phyloP scores from a whole-genome alignment of 2,329 filamentous ascomycete species.

The Emericellopsis atlantica region DNA sequence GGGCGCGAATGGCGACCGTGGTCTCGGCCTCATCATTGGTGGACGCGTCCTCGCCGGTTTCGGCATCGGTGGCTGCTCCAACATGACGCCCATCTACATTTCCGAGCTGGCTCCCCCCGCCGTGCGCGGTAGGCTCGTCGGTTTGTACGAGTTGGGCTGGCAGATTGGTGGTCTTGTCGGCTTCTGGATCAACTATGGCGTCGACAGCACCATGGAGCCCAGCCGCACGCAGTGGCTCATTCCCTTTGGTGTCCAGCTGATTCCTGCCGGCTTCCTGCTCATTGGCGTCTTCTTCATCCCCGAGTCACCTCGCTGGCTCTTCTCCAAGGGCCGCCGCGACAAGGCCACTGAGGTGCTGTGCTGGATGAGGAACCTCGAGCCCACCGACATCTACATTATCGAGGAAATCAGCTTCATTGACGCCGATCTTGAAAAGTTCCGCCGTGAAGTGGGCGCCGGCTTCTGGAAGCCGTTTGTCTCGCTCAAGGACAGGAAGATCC shows the following conservation, averaged over 20 bases:
- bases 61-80: constrained; percentile 49
- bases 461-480: constrained; percentile 64
- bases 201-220: constrained; percentile 34
- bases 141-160: constrained; percentile 55
- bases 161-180: constrained; percentile 52
- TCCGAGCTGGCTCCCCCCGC: constrained; percentile 48
- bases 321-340: constrained; percentile 46
- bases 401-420: constrained; percentile 65
- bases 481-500: constrained; percentile 41
- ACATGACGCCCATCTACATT: constrained; percentile 52
- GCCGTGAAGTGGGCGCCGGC: constrained; percentile 49
- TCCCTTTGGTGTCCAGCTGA: constrained; percentile 54
- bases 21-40: constrained; percentile 50
- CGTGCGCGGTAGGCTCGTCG: constrained; percentile 51
- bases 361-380: constrained; percentile 50
- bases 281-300: constrained; percentile 45
- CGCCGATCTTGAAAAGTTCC: constrained; percentile 52
- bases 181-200: constrained; percentile 55
- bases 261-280: constrained; percentile 51
- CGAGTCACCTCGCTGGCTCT: constrained; percentile 60
- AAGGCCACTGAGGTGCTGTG: constrained; percentile 44
- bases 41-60: constrained; percentile 52
- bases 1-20: constrained; percentile 46
- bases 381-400: constrained; percentile 51
- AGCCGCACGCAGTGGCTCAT: constrained; percentile 48